Conservation (phyloP, 129 eudicot species). For the Lactuca saligna region DNA sequence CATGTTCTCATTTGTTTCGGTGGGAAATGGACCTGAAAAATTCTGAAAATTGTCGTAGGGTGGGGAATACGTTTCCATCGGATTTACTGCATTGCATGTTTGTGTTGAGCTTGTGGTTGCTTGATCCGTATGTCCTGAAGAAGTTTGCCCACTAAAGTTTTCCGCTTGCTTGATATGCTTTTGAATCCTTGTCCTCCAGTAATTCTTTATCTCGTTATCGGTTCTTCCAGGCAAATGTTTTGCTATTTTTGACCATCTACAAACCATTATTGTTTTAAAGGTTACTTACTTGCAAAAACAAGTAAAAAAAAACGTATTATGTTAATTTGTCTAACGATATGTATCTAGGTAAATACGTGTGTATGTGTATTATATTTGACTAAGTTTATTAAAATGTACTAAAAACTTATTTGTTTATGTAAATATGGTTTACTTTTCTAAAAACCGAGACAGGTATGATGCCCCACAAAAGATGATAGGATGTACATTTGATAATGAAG, state of each 20-base stretch:
- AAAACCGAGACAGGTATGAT: slow-evolving; percentile 11
- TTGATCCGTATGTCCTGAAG: slow-evolving; percentile 42
- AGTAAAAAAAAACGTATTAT: no score
- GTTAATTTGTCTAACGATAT: no score
- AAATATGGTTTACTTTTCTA: not conserved
- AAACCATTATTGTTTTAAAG: not conserved
- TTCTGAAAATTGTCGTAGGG: slow-evolving; percentile 46
- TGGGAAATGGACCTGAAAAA: slow-evolving; percentile 49
- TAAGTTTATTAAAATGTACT: not conserved
- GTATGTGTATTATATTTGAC: no score
- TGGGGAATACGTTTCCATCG: slow-evolving; percentile 60
- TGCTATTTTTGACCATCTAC: slow-evolving; percentile 94
- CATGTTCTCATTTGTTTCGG: slow-evolving; percentile 56
- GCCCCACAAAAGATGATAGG: slow-evolving; percentile 26
- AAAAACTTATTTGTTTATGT: not conserved
- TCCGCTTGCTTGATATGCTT: slow-evolving; percentile 76
- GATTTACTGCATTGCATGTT: slow-evolving; percentile 44
- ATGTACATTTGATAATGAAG: slow-evolving; percentile 7
- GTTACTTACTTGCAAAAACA: no score
- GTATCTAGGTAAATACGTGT: no score
- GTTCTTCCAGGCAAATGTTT: slow-evolving; percentile 94
- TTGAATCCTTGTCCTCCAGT: slow-evolving; percentile 90
- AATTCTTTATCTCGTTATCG: slow-evolving; percentile 87
- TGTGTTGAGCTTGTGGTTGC: slow-evolving; percentile 47
- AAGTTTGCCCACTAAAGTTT: slow-evolving; percentile 37